phyloP scores from a whole-genome alignment of 805 yeast species.

The Candida cerambycidarum region DNA sequence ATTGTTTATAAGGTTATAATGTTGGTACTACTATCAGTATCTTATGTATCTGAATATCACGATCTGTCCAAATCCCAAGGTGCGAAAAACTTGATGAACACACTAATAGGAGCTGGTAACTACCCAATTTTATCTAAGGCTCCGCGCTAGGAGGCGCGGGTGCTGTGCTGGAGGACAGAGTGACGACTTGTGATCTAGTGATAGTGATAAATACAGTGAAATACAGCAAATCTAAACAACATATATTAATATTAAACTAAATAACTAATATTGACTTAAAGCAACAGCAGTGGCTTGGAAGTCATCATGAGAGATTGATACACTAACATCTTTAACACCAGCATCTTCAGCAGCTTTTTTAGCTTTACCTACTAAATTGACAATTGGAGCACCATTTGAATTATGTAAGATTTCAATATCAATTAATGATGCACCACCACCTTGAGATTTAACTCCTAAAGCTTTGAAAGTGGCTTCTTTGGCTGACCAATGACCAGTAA shows the following conservation, averaged over 20 bases:
- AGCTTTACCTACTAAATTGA: conserved; percentile 75
- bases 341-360: conserved; percentile 65
- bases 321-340: conserved; percentile 71
- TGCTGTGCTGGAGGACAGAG: no score
- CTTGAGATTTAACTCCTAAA: conserved; percentile 81
- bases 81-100: conserved; percentile 3
- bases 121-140: no score
- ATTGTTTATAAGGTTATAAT: neutral
- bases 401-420: conserved; percentile 86
- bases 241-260: neutral
- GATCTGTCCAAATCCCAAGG: conserved; percentile 1
- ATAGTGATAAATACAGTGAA: no score
- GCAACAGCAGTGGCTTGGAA: conserved; percentile 98
- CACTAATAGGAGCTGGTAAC: neutral
- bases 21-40: neutral
- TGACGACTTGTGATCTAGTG: no score
- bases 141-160: no score
- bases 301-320: conserved; percentile 95
- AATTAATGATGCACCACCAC: conserved; percentile 91
- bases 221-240: no score
- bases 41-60: neutral
- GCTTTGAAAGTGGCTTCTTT: conserved; percentile 99
- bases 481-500: conserved; percentile 98
- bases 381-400: conserved; percentile 78
- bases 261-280: conserved; percentile 51